Evolutionary conservation across 2,329 filamentous ascomycete genomes (phyloP), one percentile per base, ranked within the genome.

Genomic region (Graphilbum sp.): DNA sequence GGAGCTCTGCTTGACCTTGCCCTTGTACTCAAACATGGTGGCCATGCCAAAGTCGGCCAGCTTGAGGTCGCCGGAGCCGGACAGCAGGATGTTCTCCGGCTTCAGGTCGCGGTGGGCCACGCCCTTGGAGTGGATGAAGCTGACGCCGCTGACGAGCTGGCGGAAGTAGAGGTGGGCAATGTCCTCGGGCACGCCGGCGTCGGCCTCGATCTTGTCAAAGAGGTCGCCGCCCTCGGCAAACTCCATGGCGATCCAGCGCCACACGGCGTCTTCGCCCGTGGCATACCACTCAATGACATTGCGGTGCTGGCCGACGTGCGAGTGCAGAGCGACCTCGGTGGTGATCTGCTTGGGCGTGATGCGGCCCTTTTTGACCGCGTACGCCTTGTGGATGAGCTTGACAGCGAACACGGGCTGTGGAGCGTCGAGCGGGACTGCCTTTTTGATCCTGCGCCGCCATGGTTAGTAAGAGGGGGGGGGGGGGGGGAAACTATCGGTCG

Each of bases 171-270:
- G 75, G 55, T 98, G 92, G 25, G 90, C 88, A 53, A 98, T 85
- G 54, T 96, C 84, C 56, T 93, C 77, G 7, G 79, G 74, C n/a
- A 96, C 85, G 35, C 90, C 90, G 33, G 88, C 83, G 56, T 98
- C 90, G 16, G 90, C 87, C 61, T 98, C 92, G 49, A 98, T 96
- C 65, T 98, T 98, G 73, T 98, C 90, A 57, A 98, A 98, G 8
- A 98, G 67, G 54, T 98, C 90, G 11, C 90, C 90, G 32, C 90
- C 90, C 50, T 92, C 84, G 34, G 90, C 90, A 48, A 84, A 79
- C 58, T 98, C 90, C 86, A 98, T 95, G 30, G 87, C 88, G 49
- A 98, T 94, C 90, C 90, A 98, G 49, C 82, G 75, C 88, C 90
- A 98, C 16, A 78, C 62, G 0, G 67, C 52, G 54, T 98, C 87